Evolutionary conservation across 164 flowering plant genomes (phyloP).

Genomic region (Pachysandra terminalis): DNA sequence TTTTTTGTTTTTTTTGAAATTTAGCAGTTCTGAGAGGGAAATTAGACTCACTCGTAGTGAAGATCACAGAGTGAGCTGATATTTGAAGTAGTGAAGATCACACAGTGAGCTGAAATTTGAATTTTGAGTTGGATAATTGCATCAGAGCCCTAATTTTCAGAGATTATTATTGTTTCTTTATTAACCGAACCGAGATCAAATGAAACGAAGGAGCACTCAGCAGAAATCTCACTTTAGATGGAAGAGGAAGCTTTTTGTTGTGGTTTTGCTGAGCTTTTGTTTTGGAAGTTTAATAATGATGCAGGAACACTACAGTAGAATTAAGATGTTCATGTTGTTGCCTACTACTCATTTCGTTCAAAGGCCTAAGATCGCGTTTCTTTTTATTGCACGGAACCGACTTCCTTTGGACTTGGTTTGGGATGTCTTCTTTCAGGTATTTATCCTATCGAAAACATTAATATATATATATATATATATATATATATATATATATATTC

Average conservation of each 20-base stretch:
- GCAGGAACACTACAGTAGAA: slow-evolving; percentile 44
- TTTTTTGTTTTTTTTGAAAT: neutral
- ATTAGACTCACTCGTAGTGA: neutral
- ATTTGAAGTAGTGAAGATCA: neutral
- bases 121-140: neutral
- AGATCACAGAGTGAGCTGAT: neutral
- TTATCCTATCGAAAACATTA: slow-evolving; percentile 1
- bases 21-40: neutral
- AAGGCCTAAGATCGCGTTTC: slow-evolving; percentile 72
- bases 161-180: neutral
- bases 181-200: slow-evolving; percentile 9
- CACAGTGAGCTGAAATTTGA: neutral
- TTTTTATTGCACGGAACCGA: slow-evolving; percentile 88
- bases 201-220: slow-evolving; percentile 39
- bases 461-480: too few relatives aligned
- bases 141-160: neutral
- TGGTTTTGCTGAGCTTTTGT: slow-evolving; percentile 45
- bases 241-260: slow-evolving; percentile 49
- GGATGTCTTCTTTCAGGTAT: slow-evolving; percentile 86
- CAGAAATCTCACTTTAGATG: slow-evolving; percentile 44
- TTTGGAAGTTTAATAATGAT: slow-evolving; percentile 50
- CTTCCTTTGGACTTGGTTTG: slow-evolving; percentile 78
- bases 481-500: too few relatives aligned
- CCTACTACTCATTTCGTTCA: slow-evolving; percentile 31
- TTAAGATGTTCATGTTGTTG: slow-evolving; percentile 31